Evolutionary conservation across 257 asterid genomes (phyloP).

Genomic region (Solanum paucissectum): DNA sequence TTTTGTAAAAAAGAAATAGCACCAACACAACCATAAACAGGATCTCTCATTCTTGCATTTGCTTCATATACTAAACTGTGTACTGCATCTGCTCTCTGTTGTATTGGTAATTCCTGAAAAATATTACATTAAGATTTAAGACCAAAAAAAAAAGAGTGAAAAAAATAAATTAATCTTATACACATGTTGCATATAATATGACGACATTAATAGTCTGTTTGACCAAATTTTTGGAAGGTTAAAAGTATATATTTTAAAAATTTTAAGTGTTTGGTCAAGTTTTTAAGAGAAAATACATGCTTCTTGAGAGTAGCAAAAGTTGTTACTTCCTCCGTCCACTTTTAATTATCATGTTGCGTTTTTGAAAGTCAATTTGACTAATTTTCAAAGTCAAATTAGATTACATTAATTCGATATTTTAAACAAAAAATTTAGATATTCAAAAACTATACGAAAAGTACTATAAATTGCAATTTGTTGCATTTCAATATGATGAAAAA

Average conservation of each 20-base stretch:
- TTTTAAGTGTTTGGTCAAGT: background rate
- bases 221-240: background rate
- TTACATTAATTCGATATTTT: no score
- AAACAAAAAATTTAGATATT: no score
- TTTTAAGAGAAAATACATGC: background rate
- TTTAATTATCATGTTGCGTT: no score
- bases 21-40: background rate
- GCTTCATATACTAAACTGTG: constrained; percentile 3
- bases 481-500: no score
- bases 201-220: background rate
- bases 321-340: no score
- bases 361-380: no score
- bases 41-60: constrained; percentile 1
- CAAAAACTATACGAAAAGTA: no score
- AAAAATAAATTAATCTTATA: no score
- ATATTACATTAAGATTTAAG: background rate
- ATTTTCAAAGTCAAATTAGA: no score
- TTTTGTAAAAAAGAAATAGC: background rate
- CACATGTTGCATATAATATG: background rate
- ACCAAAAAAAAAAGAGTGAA: background rate
- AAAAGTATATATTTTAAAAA: no score
- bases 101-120: background rate
- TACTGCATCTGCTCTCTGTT: background rate
- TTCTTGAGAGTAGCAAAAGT: background rate
- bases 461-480: no score